Evolutionary conservation across 2,329 filamentous ascomycete genomes (phyloP), one percentile per base, ranked within the genome.

Genomic region (Penicillium aurantiogriseum): DNA sequence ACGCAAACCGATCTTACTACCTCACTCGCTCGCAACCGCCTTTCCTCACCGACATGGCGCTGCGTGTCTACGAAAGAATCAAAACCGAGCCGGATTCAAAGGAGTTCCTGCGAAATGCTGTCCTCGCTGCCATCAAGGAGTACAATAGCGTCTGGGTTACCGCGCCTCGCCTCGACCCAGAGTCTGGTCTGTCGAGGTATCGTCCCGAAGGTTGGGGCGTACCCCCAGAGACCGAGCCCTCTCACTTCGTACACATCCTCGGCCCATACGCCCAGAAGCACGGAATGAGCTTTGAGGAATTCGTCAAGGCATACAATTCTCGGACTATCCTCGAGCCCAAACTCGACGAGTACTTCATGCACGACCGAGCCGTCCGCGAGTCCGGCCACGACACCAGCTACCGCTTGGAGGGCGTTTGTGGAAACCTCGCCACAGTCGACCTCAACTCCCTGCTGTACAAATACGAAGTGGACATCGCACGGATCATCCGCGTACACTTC

Each of bases 361-460:
- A 99, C 73, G 94, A 99, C 72, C 89, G 94, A 58, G 92, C 93
- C 2, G 92, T 97, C 35, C 88, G 94, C 64, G 94, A 99, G 76
- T 97, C 93, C 19, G 94, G 94, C 13, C 94, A 99, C 74, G 94
- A 99, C 72, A 99, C 94, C 2, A 90, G 90, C 17, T 97, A 97
- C 76, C 90, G 94, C 19, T 82, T 99, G 21, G 94, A 97, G 76
- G 88, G 86, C 46, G 83, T 95, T 25, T 92, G 90, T 67, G 94
- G 91, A 11, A 86, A 97, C 71, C 81, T 97, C 27, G 94, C 92
- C 11, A 97, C 92, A 0, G 91, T 97, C 58, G 94, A 99, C 70
- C 83, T 97, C 54, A 97, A 99, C 78, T 94, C 92, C 29, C 81
- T 96, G 31, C 80, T 99, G 29, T 99, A 94, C 84, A 97, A 97